These are phyloP conservation scores for Chenopodium formosanum DNA, from an alignment of 148 eudicot species.

Conservation along the genomic window DNA sequence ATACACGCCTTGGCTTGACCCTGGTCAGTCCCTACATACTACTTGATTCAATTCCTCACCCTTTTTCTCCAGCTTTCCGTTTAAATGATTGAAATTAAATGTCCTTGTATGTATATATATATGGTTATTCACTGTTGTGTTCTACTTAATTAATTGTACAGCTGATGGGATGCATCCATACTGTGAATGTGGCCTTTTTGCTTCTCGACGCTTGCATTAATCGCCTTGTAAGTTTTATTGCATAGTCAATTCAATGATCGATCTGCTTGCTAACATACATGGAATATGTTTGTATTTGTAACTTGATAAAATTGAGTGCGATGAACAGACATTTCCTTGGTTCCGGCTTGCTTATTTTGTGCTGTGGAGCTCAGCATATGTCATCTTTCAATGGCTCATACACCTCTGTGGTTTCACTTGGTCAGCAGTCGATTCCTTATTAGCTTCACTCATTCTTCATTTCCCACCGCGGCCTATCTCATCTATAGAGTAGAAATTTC, in stretches of 20 bases:
- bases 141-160: conserved; percentile 26
- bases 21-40: conserved; percentile 35
- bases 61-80: no score
- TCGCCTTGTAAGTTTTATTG: conserved; percentile 50
- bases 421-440: conserved; percentile 26
- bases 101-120: no score
- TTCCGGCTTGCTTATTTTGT: conserved; percentile 66
- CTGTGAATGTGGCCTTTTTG: conserved; percentile 52
- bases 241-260: no score
- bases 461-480: no score
- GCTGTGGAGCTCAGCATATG: conserved; percentile 64
- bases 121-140: no score
- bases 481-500: no score
- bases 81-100: no score
- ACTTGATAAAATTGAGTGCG: not conserved
- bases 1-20: conserved; percentile 45
- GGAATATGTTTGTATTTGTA: not conserved
- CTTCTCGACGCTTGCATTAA: conserved; percentile 65
- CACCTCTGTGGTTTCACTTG: conserved; percentile 57
- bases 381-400: conserved; percentile 61
- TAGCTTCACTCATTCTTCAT: no score
- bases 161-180: conserved; percentile 72
- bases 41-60: no score
- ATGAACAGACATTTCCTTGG: conserved; percentile 58
- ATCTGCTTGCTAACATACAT: no score